Evolutionary conservation across 1,284 basidiomycete genomes (phyloP).

Genomic region (Trichosporon ovoides): DNA sequence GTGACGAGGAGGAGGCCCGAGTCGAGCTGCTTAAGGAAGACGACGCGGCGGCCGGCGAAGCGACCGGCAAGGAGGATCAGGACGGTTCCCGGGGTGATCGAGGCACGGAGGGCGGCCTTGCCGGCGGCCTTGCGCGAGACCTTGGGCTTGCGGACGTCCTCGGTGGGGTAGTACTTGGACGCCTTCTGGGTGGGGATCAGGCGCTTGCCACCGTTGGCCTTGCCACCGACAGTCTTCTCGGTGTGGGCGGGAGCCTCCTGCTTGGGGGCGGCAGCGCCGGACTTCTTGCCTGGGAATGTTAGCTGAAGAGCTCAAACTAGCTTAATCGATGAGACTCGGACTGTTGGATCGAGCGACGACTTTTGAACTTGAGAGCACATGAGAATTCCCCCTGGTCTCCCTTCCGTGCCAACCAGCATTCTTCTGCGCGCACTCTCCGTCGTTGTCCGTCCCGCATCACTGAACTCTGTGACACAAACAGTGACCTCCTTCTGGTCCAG

Average conservation of each 20-base stretch:
- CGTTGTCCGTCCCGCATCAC: neutral
- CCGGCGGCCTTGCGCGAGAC: constrained; percentile 79
- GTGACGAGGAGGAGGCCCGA: constrained; percentile 93
- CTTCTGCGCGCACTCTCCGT: neutral
- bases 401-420: neutral
- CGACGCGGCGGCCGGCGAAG: constrained; percentile 97
- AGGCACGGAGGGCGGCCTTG: constrained; percentile 67
- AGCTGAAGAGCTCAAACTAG: neutral
- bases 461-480: neutral
- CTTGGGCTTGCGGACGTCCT: constrained; percentile 87
- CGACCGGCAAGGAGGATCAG: constrained; percentile 96
- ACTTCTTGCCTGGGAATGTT: constrained; percentile 60
- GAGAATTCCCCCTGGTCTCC: neutral
- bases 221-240: constrained; percentile 81
- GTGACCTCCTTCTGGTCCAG: no score
- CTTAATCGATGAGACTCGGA: neutral
- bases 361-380: no score
- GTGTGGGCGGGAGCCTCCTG: constrained; percentile 54
- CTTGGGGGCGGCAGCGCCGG: constrained; percentile 61
- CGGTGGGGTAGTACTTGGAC: constrained; percentile 92
- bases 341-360: neutral
- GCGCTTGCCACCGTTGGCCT: constrained; percentile 87
- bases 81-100: constrained; percentile 91
- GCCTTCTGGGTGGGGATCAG: constrained; percentile 77
- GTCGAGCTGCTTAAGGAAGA: constrained; percentile 94